phyloP scores from a whole-genome alignment of 1,284 basidiomycete genomes.

The Microbotryum violaceum region DNA sequence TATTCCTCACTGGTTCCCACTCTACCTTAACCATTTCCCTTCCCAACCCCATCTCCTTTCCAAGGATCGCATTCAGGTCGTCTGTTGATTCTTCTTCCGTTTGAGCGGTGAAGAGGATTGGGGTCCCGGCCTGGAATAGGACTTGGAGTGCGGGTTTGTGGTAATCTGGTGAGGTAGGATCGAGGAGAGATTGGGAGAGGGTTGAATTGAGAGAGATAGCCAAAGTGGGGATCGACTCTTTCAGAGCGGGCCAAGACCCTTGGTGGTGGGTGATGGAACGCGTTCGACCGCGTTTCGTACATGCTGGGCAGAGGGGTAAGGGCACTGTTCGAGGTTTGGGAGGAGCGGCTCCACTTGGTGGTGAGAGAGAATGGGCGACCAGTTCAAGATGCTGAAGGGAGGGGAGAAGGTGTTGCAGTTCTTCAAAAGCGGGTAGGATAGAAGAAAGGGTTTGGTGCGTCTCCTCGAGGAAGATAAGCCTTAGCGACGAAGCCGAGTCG shows the following conservation, averaged over 20 bases:
- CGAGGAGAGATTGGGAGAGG: constrained; percentile 1
- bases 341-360: not conserved
- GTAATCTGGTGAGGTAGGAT: not conserved
- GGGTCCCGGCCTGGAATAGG: not conserved
- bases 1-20: constrained; percentile 8
- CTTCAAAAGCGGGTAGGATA: constrained; percentile 7
- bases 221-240: not conserved
- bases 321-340: not conserved
- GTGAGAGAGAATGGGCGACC: constrained; percentile 4
- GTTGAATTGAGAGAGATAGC: constrained; percentile 9
- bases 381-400: not conserved
- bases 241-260: not conserved
- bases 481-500: not conserved
- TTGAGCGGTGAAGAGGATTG: constrained; percentile 5
- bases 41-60: not conserved
- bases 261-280: not conserved
- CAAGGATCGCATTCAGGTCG: not conserved
- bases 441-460: not conserved
- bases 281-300: not conserved
- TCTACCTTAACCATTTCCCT: not conserved
- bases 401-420: constrained; percentile 15
- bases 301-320: constrained; percentile 5
- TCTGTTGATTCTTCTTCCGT: constrained; percentile 8
- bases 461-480: constrained; percentile 12
- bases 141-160: not conserved